Evolutionary conservation across 1,139 yeast genomes (phyloP).

Genomic region (Hanseniaspora gamundiae): DNA sequence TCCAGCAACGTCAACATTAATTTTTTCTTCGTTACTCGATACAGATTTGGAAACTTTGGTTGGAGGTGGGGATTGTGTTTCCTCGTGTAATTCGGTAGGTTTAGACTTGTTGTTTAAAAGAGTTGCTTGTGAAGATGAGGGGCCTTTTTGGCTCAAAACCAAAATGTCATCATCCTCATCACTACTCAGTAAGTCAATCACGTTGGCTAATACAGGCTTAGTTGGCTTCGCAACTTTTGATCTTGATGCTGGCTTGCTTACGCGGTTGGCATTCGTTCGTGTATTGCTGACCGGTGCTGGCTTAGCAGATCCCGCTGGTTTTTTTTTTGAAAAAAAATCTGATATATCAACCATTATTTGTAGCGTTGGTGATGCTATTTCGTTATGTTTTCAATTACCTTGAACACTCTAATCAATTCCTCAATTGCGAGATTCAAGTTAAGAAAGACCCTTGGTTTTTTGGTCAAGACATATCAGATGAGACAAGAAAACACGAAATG

Average conservation of each 20-base stretch:
- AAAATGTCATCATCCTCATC: slow-evolving; percentile 7
- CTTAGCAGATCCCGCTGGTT: slow-evolving; percentile 4
- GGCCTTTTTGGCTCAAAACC: neutral
- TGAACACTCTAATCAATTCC: too few relatives aligned
- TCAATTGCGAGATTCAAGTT: too few relatives aligned
- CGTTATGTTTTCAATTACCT: neutral
- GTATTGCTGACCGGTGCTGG: slow-evolving; percentile 3
- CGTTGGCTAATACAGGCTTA: neutral
- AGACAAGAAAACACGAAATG: too few relatives aligned
- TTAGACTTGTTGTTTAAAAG: slow-evolving; percentile 1
- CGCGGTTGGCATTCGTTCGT: slow-evolving; percentile 8
- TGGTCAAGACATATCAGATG: too few relatives aligned
- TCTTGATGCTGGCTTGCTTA: neutral
- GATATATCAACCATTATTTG: slow-evolving; percentile 1
- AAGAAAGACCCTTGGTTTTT: too few relatives aligned
- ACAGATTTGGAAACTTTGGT: too few relatives aligned
- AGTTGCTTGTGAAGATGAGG: neutral
- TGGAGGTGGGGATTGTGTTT: too few relatives aligned
- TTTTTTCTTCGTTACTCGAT: too few relatives aligned
- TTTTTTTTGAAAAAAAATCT: neutral
- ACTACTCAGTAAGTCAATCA: slow-evolving; percentile 3
- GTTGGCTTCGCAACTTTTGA: neutral
- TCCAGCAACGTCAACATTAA: too few relatives aligned
- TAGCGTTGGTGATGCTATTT: neutral
- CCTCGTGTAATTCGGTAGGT: neutral